Conservation (phyloP, 2,329 filamentous ascomycete species). For the Chaetomium olivaceum region DNA sequence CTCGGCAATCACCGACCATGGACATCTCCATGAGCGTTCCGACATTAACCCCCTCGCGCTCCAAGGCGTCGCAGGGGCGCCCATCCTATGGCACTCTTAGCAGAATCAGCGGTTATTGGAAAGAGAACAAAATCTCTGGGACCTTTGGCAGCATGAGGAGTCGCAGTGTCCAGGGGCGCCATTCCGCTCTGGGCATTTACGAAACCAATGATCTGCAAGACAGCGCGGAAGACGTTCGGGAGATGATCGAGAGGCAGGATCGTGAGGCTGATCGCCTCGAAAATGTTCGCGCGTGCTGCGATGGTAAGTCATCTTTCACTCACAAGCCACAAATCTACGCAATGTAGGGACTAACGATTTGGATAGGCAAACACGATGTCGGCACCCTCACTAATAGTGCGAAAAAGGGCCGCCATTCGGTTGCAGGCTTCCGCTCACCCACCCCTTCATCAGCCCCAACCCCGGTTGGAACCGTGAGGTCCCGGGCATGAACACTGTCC, state of each 20-base stretch:
- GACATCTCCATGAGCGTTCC: constrained; percentile 55
- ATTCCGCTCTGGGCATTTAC: constrained; percentile 46
- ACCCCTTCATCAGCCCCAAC: constrained; percentile 33
- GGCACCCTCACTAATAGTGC: constrained; percentile 54
- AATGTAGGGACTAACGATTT: constrained; percentile 28
- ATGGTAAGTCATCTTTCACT: constrained; percentile 64
- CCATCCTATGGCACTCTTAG: constrained; percentile 51
- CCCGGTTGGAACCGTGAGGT: constrained; percentile 33
- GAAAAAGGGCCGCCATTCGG: constrained; percentile 48
- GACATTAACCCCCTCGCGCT: constrained; percentile 54
- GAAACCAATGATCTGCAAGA: constrained; percentile 65
- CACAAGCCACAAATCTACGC: background rate
- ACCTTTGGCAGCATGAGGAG: constrained; percentile 57
- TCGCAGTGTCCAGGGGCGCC: constrained; percentile 49
- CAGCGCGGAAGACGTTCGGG: constrained; percentile 78
- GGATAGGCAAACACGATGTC: constrained; percentile 73
- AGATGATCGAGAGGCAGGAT: constrained; percentile 77
- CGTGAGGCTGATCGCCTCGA: constrained; percentile 78
- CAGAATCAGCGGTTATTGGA: constrained; percentile 63
- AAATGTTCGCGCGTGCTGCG: constrained; percentile 95
- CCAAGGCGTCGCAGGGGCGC: constrained; percentile 38
- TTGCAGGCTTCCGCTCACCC: constrained; percentile 38
- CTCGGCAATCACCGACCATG: constrained; percentile 61
- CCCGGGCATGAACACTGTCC: constrained; percentile 31
- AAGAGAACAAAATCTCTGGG: constrained; percentile 48